Evolutionary conservation across 441 rosid species (phyloP).

Genomic region (Manihot esculenta): DNA sequence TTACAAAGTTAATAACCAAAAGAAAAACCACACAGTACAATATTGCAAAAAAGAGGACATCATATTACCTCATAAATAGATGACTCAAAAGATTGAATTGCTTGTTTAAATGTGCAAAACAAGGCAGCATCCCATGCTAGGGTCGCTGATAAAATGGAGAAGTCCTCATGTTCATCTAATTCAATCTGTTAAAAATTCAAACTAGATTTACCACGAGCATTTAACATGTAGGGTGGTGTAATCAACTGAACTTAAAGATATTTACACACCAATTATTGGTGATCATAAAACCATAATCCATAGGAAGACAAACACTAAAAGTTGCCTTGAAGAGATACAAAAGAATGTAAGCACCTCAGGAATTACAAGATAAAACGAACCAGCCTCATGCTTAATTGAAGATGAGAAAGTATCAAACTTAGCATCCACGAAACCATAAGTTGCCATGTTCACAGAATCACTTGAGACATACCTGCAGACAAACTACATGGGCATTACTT

Average conservation of each 20-base stretch:
- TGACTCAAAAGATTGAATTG: constrained; percentile 58
- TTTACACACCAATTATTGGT: neutral
- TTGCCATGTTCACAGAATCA: constrained; percentile 52
- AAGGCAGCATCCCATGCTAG: constrained; percentile 76
- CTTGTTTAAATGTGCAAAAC: constrained; percentile 52
- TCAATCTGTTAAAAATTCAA: constrained; percentile 60
- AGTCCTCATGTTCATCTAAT: constrained; percentile 62
- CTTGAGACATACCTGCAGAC: constrained; percentile 75
- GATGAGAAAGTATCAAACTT: constrained; percentile 40
- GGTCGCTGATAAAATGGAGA: constrained; percentile 74
- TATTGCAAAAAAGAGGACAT: neutral
- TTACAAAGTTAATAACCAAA: neutral
- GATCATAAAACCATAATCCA: neutral
- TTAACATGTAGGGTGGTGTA: constrained; percentile 13
- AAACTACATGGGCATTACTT: constrained; percentile 32
- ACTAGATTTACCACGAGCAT: constrained; percentile 7
- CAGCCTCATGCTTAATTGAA: constrained; percentile 57
- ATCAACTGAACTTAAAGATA: constrained; percentile 15
- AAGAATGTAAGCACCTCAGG: constrained; percentile 63
- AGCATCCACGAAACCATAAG: constrained; percentile 78
- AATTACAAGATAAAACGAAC: constrained; percentile 68
- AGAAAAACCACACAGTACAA: neutral
- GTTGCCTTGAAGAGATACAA: constrained; percentile 9
- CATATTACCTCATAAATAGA: constrained; percentile 61
- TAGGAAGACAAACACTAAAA: neutral